Base-by-base conservation (phyloP, 768 basidiomycete genomes). In the Phlebiopsis flavidoalba region DNA sequence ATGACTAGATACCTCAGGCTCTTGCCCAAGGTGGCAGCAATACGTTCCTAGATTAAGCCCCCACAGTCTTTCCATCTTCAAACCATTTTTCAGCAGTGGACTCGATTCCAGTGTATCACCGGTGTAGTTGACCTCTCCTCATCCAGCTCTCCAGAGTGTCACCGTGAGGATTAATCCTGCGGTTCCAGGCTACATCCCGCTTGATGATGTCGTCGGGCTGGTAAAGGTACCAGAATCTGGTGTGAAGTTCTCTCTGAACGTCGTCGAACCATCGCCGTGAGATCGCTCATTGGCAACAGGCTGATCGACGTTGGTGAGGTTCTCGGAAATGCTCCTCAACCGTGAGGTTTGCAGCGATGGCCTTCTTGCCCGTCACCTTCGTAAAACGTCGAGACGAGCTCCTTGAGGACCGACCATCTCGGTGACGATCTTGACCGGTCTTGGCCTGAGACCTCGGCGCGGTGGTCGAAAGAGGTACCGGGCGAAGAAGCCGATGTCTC, bases 121-220 rank as follows among this genome's bases (percentile, higher is more conserved):
- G 15, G 22, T 61, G 53, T 77, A 78, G 3, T 66, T 65, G 2
- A 64, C 72, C 60, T 69, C 64, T 59, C n/a, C 69, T 66, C 69
- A 78, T 76, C 77, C 77, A 79, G 46, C 60, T 72, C 61, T 75
- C 75, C n/a, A 78, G 59, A 1, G 71, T 72, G 45, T 72, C 53
- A 1, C 67, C 67, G 12, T 62, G 64, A 0, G 77, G 74, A 65
- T 79, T 71, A 15, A 76, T 64, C 12, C 67, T 72, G 53, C 71
- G 64, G 21, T 78, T 70, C 76, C 77, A 79, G 5, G 73, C 71
- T 71, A 77, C 73, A 58, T 80, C 74, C 61, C 74, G 67, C 60
- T 69, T 71, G 45, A 79, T 64, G 33, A 79, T 64, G 63, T 75
- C 72, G 49, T 80, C 79, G 33, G n/a, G n/a, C n/a, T 75, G 66